Conservation (phyloP, 2,329 filamentous ascomycete genomes). For the Thyridium curvatum region DNA sequence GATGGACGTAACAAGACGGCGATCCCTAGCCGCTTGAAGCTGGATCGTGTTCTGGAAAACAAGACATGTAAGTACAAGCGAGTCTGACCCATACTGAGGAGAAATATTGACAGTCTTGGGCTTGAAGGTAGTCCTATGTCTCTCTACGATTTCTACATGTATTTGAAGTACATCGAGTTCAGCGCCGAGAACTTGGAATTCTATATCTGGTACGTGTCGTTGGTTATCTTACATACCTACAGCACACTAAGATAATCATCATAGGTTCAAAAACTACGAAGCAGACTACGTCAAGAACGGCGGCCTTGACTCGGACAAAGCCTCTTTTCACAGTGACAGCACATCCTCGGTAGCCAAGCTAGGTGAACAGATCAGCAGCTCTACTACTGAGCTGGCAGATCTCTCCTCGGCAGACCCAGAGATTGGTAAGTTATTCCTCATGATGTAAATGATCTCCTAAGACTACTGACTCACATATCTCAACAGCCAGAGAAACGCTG, state of each 20-base stretch:
- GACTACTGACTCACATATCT: neutral
- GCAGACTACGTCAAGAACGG: constrained; percentile 14
- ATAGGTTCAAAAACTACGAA: constrained; percentile 40
- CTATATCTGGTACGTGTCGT: constrained; percentile 35
- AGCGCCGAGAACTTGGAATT: constrained; percentile 44
- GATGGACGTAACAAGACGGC: constrained; percentile 25
- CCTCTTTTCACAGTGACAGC: constrained; percentile 18
- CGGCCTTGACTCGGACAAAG: constrained; percentile 15
- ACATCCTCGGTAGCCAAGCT: constrained; percentile 16
- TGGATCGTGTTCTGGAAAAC: constrained; percentile 40
- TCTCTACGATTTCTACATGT: constrained; percentile 44
- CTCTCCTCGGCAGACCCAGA: constrained; percentile 21
- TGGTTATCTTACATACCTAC: neutral
- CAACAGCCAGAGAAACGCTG: constrained; percentile 21
- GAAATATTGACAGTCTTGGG: neutral
- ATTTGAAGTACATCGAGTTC: constrained; percentile 41
- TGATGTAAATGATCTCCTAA: no score
- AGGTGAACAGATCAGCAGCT: constrained; percentile 6
- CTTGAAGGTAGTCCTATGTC: constrained; percentile 38
- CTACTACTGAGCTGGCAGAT: constrained; percentile 5
- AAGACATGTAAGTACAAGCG: constrained; percentile 31
- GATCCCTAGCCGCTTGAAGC: constrained; percentile 30
- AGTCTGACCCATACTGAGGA: neutral
- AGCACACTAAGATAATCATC: neutral
- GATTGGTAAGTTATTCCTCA: constrained; percentile 26